phyloP scores from a whole-genome alignment of 2,329 filamentous ascomycete species.

The Alternaria gansuensis region DNA sequence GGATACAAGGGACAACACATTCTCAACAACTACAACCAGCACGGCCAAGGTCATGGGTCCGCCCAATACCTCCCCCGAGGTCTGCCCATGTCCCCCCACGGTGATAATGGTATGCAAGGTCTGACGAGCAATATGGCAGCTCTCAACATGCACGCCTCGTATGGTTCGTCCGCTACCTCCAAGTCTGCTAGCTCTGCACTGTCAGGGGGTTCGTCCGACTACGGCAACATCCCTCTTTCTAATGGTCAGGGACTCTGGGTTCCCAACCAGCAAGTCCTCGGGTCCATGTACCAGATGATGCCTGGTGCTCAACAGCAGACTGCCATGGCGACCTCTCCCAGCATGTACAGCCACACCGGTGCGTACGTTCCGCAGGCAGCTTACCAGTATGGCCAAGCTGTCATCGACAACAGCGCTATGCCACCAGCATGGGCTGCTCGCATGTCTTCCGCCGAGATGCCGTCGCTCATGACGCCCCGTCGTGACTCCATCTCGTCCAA shows the following conservation, averaged over 20 bases:
- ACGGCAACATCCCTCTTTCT: slow-evolving; percentile 43
- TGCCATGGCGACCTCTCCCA: slow-evolving; percentile 47
- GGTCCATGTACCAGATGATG: slow-evolving; percentile 49
- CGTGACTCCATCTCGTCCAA: slow-evolving; percentile 63
- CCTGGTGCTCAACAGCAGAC: slow-evolving; percentile 44
- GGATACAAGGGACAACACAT: slow-evolving; percentile 48
- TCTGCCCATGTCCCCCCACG: slow-evolving; percentile 45
- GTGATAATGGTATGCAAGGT: slow-evolving; percentile 44
- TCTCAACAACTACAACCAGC: slow-evolving; percentile 42
- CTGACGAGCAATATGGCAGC: slow-evolving; percentile 50
- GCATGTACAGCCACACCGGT: slow-evolving; percentile 58
- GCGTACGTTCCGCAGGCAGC: slow-evolving; percentile 56
- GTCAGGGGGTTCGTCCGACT: slow-evolving; percentile 48
- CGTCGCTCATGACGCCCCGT: slow-evolving; percentile 61
- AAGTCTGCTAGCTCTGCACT: slow-evolving; percentile 47
- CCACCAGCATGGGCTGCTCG: slow-evolving; percentile 57
- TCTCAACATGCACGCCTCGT: slow-evolving; percentile 49
- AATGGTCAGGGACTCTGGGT: slow-evolving; percentile 53
- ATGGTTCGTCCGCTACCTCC: slow-evolving; percentile 43
- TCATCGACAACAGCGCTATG: slow-evolving; percentile 58
- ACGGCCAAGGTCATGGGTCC: slow-evolving; percentile 42
- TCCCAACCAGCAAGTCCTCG: slow-evolving; percentile 49
- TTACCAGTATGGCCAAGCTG: slow-evolving; percentile 57
- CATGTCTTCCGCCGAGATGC: slow-evolving; percentile 59
- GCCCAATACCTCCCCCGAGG: slow-evolving; percentile 50